Evolutionary conservation across 2,329 filamentous ascomycete genomes (phyloP), one percentile per base, ranked within the genome.

Genomic region (Chlorencoelia australis): DNA sequence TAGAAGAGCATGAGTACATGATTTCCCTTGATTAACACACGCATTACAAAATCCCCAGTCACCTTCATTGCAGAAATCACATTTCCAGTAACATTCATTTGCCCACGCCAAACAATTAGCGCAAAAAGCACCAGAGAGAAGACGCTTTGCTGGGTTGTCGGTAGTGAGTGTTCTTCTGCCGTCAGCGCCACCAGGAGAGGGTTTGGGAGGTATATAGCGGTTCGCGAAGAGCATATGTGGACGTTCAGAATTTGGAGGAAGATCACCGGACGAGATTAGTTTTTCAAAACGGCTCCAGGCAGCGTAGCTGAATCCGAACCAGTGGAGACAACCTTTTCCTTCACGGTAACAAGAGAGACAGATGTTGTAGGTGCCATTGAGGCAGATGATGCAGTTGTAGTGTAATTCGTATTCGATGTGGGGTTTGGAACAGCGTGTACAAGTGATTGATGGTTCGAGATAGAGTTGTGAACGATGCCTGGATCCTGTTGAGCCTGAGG

Each of bases 31-130:
- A 41, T 89, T 88, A 19, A 94, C 85, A 47, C 89, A 96, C 42
- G 70, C 64, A 50, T 88, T 86, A 61, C 89, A 96, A 56, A 85
- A 95, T 0, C 89, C 89, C 88, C 88, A 96, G 53, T 93, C 88
- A 4, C 86, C 89, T 44, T 91, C 78, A 50, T 94, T 94, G 61
- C 89, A 96, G 17, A 70, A 58, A 41, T 82, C 75, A 57, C 89
- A 96, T 44, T 83, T 79, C 89, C 88, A 96, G 59, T 84, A 94
- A 59, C 85, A 91, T 34, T 80, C 73, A 50, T 93, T 88, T 0
- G 85, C 72, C 65, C 76, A 82, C 1, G 71, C 66, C 13, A 71
- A 65, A 56, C 89, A 95, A 31, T 72, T 71, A 24, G 81, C 75
- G 56, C 89, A 96, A 58, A 95, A 95, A 5, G 84, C 78, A 14